These are phyloP conservation scores for Penicillium alfredii DNA, from an alignment of 495 filamentous ascomycete species.

Conservation along the genomic window DNA sequence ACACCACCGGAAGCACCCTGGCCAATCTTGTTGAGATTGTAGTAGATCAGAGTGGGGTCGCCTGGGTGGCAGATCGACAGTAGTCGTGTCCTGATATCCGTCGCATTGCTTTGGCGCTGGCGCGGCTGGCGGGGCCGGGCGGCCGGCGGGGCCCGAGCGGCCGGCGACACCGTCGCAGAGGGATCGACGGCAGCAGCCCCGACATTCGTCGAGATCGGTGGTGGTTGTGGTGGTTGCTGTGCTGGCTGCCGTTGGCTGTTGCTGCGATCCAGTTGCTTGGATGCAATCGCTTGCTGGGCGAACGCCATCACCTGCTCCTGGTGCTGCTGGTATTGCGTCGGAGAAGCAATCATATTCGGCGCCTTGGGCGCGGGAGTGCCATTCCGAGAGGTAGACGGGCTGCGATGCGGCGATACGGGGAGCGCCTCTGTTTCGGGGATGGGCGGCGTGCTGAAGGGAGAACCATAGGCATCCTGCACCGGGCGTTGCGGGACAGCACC, in stretches of 20 bases:
- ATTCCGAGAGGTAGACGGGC: conserved; percentile 38
- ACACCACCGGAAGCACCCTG: conserved; percentile 97
- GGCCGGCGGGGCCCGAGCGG: conserved; percentile 49
- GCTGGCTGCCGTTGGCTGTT: conserved; percentile 59
- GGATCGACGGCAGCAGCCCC: conserved; percentile 20
- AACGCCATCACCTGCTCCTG: conserved; percentile 74
- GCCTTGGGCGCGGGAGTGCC: conserved; percentile 28
- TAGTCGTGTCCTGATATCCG: conserved; percentile 78
- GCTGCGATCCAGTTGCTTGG: conserved; percentile 53
- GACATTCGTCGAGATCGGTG: conserved; percentile 18
- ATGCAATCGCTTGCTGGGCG: conserved; percentile 60
- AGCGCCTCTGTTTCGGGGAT: conserved; percentile 50
- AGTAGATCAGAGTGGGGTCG: conserved; percentile 82
- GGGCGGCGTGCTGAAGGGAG: conserved; percentile 26
- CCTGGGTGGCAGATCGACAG: conserved; percentile 83
- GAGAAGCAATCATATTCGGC: conserved; percentile 30
- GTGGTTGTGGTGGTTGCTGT: conserved; percentile 23
- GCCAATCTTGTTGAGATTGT: conserved; percentile 88
- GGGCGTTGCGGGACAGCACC: conserved; percentile 13
- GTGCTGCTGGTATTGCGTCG: conserved; percentile 72
- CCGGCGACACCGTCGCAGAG: conserved; percentile 47
- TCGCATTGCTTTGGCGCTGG: conserved; percentile 61
- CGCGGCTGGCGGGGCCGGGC: conserved; percentile 66
- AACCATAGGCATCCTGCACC: conserved; percentile 19
- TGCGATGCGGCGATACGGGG: conserved; percentile 45